Percentiles rank a stretch among this genome's conserved stretches.
These are phyloP conservation scores for Physaria fendleri DNA, from an alignment of 345 rosid species.

Conservation along the genomic window DNA sequence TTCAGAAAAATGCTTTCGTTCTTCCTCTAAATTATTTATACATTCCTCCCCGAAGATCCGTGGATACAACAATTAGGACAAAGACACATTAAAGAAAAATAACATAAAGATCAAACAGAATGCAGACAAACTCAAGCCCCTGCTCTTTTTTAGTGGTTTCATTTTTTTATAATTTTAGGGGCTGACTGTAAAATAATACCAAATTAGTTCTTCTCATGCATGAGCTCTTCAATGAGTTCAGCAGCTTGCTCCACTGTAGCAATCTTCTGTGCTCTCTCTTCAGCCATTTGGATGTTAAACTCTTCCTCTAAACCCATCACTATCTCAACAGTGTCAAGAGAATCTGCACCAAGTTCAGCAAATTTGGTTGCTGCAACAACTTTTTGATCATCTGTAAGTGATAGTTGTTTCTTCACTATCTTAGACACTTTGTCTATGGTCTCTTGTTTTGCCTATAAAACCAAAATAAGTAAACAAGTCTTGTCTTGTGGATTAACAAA, in stretches of 20 bases:
- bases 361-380: slow-evolving; percentile 53
- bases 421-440: slow-evolving; percentile 52
- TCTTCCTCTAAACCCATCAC: slow-evolving; percentile 76
- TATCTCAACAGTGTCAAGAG: slow-evolving; percentile 79
- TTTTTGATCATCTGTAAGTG: slow-evolving; percentile 29
- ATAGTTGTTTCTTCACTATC: slow-evolving; percentile 63
- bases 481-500: background rate
- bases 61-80: too few relatives aligned
- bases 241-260: slow-evolving; percentile 63
- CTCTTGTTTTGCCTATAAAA: slow-evolving; percentile 51
- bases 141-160: background rate
- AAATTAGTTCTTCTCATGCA: slow-evolving; percentile 31
- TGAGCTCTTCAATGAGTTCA: slow-evolving; percentile 54
- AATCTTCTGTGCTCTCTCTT: slow-evolving; percentile 58
- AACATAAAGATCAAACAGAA: background rate
- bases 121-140: slow-evolving; percentile 17
- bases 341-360: slow-evolving; percentile 64
- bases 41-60: slow-evolving; percentile 7
- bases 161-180: background rate
- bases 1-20: background rate
- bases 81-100: slow-evolving; percentile 9
- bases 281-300: slow-evolving; percentile 52
- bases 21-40: background rate
- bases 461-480: background rate
- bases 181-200: background rate